Conservation (phyloP, 2,329 filamentous ascomycete species). For the Aspergillus vadensis region DNA sequence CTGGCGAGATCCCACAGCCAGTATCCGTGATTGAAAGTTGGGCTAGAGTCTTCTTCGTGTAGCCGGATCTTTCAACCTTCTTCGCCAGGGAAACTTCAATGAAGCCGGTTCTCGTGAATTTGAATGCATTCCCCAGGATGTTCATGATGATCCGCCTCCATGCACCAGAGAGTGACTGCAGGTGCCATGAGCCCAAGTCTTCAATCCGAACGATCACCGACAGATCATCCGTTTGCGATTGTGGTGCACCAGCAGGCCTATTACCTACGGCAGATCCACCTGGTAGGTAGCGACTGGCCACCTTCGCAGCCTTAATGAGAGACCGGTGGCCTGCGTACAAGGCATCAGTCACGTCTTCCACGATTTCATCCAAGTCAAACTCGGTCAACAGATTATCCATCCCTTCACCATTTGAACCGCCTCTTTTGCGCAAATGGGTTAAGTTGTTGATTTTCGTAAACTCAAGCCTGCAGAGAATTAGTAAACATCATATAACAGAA, state of each 20-base stretch:
- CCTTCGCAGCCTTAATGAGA: conserved; percentile 13
- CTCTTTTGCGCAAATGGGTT: conserved; percentile 18
- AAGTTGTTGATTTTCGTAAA: conserved; percentile 42
- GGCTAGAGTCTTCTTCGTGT: conserved; percentile 20
- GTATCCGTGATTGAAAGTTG: conserved; percentile 59
- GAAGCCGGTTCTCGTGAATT: conserved; percentile 38
- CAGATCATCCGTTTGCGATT: conserved; percentile 14
- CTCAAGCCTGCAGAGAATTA: conserved; percentile 25
- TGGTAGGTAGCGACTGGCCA: conserved; percentile 16
- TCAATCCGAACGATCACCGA: conserved; percentile 35
- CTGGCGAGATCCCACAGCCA: conserved; percentile 62
- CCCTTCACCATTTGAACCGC: conserved; percentile 5
- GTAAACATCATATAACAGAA: conserved; percentile 3
- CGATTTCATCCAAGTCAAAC: conserved; percentile 35
- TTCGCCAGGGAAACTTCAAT: conserved; percentile 34
- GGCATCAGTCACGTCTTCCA: conserved; percentile 34
- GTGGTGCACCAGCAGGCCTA: conserved; percentile 5
- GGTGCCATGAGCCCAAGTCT: conserved; percentile 32
- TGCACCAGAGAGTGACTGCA: conserved; percentile 32
- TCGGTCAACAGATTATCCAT: conserved; percentile 29
- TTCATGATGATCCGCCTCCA: conserved; percentile 43
- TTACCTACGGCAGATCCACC: conserved; percentile 10
- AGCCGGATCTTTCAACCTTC: conserved; percentile 10
- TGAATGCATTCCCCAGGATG: conserved; percentile 40
- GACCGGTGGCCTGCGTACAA: conserved; percentile 32